A percentile compares a stretch with the other conserved stretches of the same genome.
These are phyloP conservation scores for Rubroboletus satanas DNA, from an alignment of 768 basidiomycete genomes.

Conservation along the genomic window DNA sequence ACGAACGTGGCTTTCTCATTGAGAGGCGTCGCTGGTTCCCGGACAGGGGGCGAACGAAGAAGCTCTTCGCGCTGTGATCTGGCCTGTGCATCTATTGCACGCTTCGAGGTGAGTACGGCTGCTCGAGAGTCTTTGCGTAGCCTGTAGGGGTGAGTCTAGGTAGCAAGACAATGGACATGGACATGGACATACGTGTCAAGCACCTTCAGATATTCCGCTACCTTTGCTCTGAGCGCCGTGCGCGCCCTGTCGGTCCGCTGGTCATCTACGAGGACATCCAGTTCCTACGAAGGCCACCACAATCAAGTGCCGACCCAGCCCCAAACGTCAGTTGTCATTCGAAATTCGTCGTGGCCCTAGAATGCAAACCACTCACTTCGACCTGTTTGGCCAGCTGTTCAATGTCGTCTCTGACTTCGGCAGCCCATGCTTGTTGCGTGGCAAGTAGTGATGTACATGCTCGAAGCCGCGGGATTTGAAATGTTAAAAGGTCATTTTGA, in stretches of 20 bases:
- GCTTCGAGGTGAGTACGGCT: conserved; percentile 72
- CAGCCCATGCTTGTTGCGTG: conserved; percentile 67
- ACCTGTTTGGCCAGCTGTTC: conserved; percentile 57
- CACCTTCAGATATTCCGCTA: conserved; percentile 43
- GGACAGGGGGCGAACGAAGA: conserved; percentile 46
- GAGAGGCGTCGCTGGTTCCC: conserved; percentile 39
- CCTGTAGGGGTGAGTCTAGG: conserved; percentile 32
- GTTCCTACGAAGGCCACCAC: conserved; percentile 38
- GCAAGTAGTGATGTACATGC: conserved; percentile 65
- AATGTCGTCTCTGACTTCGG: conserved; percentile 75
- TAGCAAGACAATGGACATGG: background rate
- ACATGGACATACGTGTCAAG: conserved; percentile 53
- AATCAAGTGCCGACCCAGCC: background rate
- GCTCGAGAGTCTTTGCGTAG: conserved; percentile 59
- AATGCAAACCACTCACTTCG: conserved; percentile 47
- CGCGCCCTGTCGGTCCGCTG: conserved; percentile 54
- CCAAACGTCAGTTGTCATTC: background rate
- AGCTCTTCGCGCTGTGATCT: conserved; percentile 68
- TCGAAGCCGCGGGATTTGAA: conserved; percentile 73
- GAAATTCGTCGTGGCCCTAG: background rate
- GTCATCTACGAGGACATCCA: conserved; percentile 72
- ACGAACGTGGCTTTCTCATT: conserved; percentile 65
- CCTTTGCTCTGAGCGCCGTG: conserved; percentile 45
- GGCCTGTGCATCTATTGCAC: conserved; percentile 58
- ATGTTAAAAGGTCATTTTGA: conserved; percentile 58